phyloP scores from a whole-genome alignment of 2,329 filamentous ascomycete species.

The Ophiostoma quercus region DNA sequence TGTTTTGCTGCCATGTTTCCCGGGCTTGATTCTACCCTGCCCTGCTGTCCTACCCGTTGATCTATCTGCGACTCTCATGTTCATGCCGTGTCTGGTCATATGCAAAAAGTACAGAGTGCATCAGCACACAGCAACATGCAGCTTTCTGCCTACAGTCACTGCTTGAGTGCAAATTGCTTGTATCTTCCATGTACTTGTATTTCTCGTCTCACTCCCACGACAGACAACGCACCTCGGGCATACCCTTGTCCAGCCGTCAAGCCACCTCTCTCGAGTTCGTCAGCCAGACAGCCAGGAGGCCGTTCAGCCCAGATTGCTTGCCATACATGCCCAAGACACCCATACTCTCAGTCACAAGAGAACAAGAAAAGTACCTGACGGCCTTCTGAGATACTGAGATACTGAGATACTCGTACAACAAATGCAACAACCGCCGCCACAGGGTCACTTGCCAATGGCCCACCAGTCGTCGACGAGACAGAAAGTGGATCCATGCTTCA shows the following conservation, averaged over 20 bases:
- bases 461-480: conserved; percentile 4
- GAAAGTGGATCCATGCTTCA: neutral
- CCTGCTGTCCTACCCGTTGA: conserved; percentile 1
- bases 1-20: no score
- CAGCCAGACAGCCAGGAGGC: no score
- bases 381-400: no score
- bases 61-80: conserved; percentile 4
- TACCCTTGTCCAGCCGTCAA: neutral
- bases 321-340: no score
- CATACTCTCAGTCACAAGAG: no score
- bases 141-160: neutral
- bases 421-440: neutral
- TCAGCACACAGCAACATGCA: conserved; percentile 4
- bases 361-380: no score
- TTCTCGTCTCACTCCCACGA: neutral
- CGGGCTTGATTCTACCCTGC: neutral
- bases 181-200: neutral
- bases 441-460: neutral
- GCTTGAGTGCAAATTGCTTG: neutral
- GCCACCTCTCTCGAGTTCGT: neutral
- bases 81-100: conserved; percentile 3
- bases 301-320: no score
- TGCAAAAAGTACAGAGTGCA: conserved; percentile 6
- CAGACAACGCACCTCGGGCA: neutral
- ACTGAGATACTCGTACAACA: neutral